Conservation (phyloP, 257 asterid species). For the Solanum corneliomulleri region DNA sequence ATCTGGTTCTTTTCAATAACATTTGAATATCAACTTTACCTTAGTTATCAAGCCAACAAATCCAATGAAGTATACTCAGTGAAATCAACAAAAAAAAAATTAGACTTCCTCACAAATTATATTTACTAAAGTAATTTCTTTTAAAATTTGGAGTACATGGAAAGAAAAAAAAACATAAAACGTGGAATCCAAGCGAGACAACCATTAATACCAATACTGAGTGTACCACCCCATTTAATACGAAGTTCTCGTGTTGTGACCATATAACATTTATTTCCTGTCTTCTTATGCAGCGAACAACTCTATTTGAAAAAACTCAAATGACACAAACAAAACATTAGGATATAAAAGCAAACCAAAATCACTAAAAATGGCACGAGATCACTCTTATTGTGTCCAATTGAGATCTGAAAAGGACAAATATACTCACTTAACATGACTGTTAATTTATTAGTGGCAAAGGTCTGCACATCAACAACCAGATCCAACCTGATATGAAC, state of each 20-base stretch:
- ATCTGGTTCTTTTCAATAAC: not conserved
- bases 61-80: constrained; percentile 37
- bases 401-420: not conserved
- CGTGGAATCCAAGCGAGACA: constrained; percentile 24
- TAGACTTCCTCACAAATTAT: not conserved
- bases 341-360: not conserved
- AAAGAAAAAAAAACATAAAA: not conserved
- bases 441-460: not conserved
- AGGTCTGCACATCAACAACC: not conserved
- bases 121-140: not conserved
- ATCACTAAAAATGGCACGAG: not conserved
- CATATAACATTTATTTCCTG: constrained; percentile 25
- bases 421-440: not conserved
- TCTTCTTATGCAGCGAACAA: constrained; percentile 4
- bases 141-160: not conserved
- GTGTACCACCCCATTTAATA: constrained; percentile 6
- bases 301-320: constrained; percentile 12
- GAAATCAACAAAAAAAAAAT: constrained; percentile 24
- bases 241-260: constrained; percentile 20
- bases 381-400: not conserved
- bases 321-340: not conserved
- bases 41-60: constrained; percentile 49
- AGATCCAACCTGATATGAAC: no score
- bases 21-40: constrained; percentile 24
- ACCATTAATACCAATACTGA: constrained; percentile 15